These are phyloP conservation scores for grape (Vitis vinifera) DNA, from an alignment of 164 flowering plant species.

Conservation along the genomic window ASM3070453v1 NC_081810.1:20686501-20687000, in stretches of 20 bases:
- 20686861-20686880: not conserved
- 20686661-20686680: conserved; percentile 32
- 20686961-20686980: too few species aligned
- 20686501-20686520: conserved; percentile 81
- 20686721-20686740: conserved; percentile 45
- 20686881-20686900: not conserved
- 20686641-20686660: conserved; percentile 26
- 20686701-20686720: conserved; percentile 63
- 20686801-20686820: too few species aligned
- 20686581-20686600: conserved; percentile 28
- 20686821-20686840: too few species aligned
- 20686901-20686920: too few species aligned
- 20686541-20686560: conserved; percentile 31
- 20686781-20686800: conserved; percentile 4
- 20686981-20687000: too few species aligned
- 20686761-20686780: conserved; percentile 39
- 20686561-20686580: conserved; percentile 5
- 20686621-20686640: conserved; percentile 27
- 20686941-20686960: too few species aligned
- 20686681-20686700: conserved; percentile 56
- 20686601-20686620: conserved; percentile 51
- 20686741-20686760: conserved; percentile 55
- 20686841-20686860: not conserved
- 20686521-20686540: conserved; percentile 66
- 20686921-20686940: too few species aligned